These are phyloP conservation scores for Takakia lepidozioides DNA, from an alignment of 225 moss, liverwort and hornwort species.

Conservation along the genomic window DNA sequence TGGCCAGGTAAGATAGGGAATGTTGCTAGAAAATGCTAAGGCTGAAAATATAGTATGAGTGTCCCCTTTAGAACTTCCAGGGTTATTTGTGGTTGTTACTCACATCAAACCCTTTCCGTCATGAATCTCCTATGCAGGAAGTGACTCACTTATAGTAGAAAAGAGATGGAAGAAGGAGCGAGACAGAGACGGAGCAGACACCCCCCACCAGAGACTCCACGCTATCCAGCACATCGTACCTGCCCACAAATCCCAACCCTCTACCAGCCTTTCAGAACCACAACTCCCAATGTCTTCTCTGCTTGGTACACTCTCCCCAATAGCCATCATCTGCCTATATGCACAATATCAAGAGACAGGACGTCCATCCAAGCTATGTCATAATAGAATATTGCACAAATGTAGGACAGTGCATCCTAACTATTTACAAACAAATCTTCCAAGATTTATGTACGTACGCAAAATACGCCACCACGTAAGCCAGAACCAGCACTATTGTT, in stretches of 20 bases:
- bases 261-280: slow-evolving; percentile 3
- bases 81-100: too few relatives aligned
- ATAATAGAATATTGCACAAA: too few relatives aligned
- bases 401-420: too few relatives aligned
- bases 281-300: too few relatives aligned
- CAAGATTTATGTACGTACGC: slow-evolving; percentile 24
- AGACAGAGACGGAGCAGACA: slow-evolving; percentile 72
- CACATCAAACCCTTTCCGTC: too few relatives aligned
- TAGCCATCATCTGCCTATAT: too few relatives aligned
- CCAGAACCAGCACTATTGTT: slow-evolving; percentile 55
- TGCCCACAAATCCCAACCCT: slow-evolving; percentile 12
- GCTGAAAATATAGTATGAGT: too few relatives aligned
- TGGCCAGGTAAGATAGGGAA: too few relatives aligned
- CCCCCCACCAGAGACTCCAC: slow-evolving; percentile 91
- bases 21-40: too few relatives aligned
- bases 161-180: slow-evolving; percentile 74
- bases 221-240: slow-evolving; percentile 66
- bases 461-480: slow-evolving; percentile 63
- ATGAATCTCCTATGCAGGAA: too few relatives aligned
- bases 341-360: slow-evolving; percentile 2
- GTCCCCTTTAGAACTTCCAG: too few relatives aligned
- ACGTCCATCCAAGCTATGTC: background rate
- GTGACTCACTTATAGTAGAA: slow-evolving; percentile 71
- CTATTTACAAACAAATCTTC: background rate
- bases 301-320: too few relatives aligned